Base-by-base conservation (phyloP, 2,329 filamentous ascomycete species). In the Xylariaceae sp. region DNA sequence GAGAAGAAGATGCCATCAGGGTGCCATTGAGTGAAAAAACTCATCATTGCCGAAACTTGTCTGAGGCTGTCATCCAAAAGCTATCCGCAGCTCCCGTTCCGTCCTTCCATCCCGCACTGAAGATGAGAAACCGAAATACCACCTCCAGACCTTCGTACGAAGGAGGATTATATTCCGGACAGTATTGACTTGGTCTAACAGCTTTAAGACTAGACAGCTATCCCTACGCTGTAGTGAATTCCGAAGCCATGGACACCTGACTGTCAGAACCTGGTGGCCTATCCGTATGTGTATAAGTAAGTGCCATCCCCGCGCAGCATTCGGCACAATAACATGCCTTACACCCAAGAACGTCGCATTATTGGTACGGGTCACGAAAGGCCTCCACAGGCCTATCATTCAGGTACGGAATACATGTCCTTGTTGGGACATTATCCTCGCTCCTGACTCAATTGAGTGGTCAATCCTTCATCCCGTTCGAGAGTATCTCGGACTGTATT, bases 191-290 rank as follows among this genome's bases (percentile, higher is more conserved):
- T 7, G 8, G 8, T 42, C 37, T 42, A 42, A 42, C 9, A 42
- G 37, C 3, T 42, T 30, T 4, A 30, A 30, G 23, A 5, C 47
- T 18, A 17, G 4, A 17, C 30, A 17, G 49, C 11, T n/a, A 35
- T 3, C 4, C 49, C 49, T 10, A 57, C 55, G 34, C 53, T 50
- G 58, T 54, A 53, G 53, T 51, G 58, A 49, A 18, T 54, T 60
- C 18, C 61, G 53, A 53, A 55, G 58, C 55, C 55, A 44, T 58
- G 61, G 55, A 42, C 50, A 55, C 49, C 45, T 49, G 23, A 56
- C 53, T 52, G 52, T 35, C 58, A 39, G 59, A 54, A 55, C 58
- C 58, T 53, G 53, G 23, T 42, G 37, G 37, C 3, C 37, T 42
- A 42, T 42, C 37, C 37, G 11, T 11, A 15, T 50, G n/a, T 55